Percentiles rank a stretch among this genome's conserved stretches.
Evolutionary conservation across 495 filamentous ascomycete species (phyloP).

Genomic region (Darksidea phi): DNA sequence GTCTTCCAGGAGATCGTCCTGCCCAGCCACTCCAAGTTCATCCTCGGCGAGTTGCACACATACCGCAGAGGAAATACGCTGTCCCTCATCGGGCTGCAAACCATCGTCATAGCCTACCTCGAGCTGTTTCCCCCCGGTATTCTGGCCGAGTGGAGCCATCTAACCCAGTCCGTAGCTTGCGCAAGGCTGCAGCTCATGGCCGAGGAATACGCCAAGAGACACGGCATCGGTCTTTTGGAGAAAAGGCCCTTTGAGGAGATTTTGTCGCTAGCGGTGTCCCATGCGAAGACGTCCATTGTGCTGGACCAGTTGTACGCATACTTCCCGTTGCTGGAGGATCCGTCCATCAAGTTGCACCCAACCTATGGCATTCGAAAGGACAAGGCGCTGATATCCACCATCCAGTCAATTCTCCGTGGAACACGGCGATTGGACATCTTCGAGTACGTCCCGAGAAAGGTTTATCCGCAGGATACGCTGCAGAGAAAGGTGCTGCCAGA

Average conservation of each 20-base stretch:
- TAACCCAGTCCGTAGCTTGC: not conserved
- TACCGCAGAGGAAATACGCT: not conserved
- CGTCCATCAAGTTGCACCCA: not conserved
- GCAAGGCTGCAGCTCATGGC: not conserved
- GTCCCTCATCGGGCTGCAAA: not conserved
- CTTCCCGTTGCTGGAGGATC: not conserved
- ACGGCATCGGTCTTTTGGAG: not conserved
- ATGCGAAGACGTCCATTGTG: not conserved
- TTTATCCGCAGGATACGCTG: not conserved
- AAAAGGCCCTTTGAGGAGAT: not conserved
- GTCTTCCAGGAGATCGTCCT: not conserved
- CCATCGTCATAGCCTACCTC: not conserved
- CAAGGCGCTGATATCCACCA: not conserved
- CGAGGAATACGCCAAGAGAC: not conserved
- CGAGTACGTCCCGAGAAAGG: not conserved
- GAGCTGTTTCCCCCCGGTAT: not conserved
- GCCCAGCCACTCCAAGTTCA: not conserved
- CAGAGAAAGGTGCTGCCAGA: not conserved
- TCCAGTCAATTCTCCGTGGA: not conserved
- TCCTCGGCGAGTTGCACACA: not conserved
- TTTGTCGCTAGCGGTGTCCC: not conserved
- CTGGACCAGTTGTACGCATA: not conserved
- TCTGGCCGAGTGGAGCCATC: not conserved
- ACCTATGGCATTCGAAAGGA: not conserved
- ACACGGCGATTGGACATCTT: not conserved